phyloP scores from a whole-genome alignment of 306 rosid genomes.

The Datisca glomerata region DNA sequence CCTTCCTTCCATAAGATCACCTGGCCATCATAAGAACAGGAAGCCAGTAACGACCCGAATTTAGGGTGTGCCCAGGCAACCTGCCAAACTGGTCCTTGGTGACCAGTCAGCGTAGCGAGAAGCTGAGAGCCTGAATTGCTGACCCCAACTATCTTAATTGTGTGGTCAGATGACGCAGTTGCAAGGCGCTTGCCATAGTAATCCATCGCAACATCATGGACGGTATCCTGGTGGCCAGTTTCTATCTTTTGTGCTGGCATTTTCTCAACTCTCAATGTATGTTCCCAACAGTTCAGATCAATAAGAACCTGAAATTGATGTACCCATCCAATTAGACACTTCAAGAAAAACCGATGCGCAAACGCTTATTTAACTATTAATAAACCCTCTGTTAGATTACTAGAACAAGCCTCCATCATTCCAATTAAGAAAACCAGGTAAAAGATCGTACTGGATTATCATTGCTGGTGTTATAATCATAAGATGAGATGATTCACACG shows the following conservation, averaged over 20 bases:
- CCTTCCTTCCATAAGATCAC: conserved; percentile 92
- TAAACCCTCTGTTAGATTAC: no score
- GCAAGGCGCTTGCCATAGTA: conserved; percentile 84
- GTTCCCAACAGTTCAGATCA: no score
- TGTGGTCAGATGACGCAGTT: conserved; percentile 76
- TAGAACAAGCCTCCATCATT: no score
- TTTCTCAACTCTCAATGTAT: no score
- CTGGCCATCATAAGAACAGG: conserved; percentile 74
- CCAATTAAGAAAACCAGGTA: no score
- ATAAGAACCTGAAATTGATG: no score
- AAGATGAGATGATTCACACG: no score
- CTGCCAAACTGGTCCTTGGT: conserved; percentile 84
- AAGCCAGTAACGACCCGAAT: conserved; percentile 72
- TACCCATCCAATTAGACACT: no score
- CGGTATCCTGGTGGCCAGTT: conserved; percentile 74
- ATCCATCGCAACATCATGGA: conserved; percentile 85
- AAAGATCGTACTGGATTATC: no score
- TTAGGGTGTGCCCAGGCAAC: conserved; percentile 96
- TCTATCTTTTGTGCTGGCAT: conserved; percentile 85
- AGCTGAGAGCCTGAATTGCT: conserved; percentile 54
- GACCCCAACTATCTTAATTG: conserved; percentile 73
- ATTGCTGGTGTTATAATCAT: no score
- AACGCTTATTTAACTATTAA: no score
- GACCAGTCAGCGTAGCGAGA: conserved; percentile 71
- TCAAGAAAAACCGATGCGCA: no score